phyloP scores from a whole-genome alignment of 495 filamentous ascomycete species.

The Aspergillus taichungensis region DNA sequence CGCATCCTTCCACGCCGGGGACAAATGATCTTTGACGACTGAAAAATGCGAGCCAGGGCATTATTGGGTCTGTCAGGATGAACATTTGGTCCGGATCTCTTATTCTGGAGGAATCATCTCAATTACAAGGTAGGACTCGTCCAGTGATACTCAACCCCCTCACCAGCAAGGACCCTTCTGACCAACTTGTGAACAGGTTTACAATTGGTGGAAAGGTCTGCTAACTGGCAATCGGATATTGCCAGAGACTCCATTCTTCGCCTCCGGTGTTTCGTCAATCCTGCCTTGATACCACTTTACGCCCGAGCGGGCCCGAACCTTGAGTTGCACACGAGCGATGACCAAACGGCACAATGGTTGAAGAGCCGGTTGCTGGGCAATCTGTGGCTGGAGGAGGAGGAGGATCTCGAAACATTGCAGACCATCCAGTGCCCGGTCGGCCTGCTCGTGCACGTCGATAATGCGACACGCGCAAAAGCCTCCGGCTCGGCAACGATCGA shows the following conservation, averaged over 20 bases:
- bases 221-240: conserved; percentile 33
- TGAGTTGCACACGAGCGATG: conserved; percentile 33
- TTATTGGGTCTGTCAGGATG: conserved; percentile 17
- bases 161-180: background rate
- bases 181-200: conserved; percentile 18
- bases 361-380: conserved; percentile 23
- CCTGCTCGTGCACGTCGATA: conserved; percentile 27
- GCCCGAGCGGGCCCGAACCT: conserved; percentile 43
- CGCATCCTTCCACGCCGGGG: background rate
- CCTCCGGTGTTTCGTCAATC: conserved; percentile 39
- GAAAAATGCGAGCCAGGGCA: conserved; percentile 7
- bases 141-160: conserved; percentile 5
- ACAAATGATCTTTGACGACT: background rate
- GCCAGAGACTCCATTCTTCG: conserved; percentile 26
- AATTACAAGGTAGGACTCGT: conserved; percentile 27
- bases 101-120: conserved; percentile 18
- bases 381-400: conserved; percentile 29
- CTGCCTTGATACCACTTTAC: conserved; percentile 39
- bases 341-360: conserved; percentile 35
- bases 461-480: conserved; percentile 9
- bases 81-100: conserved; percentile 33
- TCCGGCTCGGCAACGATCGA: conserved; percentile 34
- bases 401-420: conserved; percentile 23
- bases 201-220: conserved; percentile 28
- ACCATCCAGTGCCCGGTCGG: conserved; percentile 34